A percentile compares a stretch with the other conserved stretches of the same genome.
phyloP scores from a whole-genome alignment of 345 rosid genomes.

The Bretschneidera sinensis region DNA sequence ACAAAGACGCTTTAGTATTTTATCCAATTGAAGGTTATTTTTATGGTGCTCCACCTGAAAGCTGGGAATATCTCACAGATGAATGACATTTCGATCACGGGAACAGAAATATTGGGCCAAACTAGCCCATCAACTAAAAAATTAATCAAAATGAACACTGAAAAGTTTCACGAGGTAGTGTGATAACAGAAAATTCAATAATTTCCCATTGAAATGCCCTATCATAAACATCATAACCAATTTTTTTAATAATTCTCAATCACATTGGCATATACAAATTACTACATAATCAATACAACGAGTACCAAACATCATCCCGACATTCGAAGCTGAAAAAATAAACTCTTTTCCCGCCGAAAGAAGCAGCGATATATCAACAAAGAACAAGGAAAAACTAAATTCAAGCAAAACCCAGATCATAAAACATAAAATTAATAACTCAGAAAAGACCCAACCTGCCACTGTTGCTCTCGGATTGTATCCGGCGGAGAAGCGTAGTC shows the following conservation, averaged over 20 bases:
- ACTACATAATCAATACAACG: not conserved
- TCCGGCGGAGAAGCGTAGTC: conserved; percentile 60
- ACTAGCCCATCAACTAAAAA: not conserved
- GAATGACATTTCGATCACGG: conserved; percentile 7
- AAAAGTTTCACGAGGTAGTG: not conserved
- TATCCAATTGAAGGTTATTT: conserved; percentile 35
- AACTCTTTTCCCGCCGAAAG: not conserved
- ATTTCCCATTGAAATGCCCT: not conserved
- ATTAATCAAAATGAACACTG: not conserved
- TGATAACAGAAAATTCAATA: not conserved
- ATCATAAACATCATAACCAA: not conserved
- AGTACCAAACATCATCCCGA: not conserved
- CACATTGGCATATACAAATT: not conserved
- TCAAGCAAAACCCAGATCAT: conserved; percentile 2
- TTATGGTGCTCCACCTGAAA: conserved; percentile 54
- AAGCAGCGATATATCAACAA: not conserved
- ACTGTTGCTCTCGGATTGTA: conserved; percentile 44
- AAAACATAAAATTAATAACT: not conserved
- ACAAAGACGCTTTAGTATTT: conserved; percentile 57
- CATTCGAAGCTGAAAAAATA: not conserved
- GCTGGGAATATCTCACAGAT: conserved; percentile 41
- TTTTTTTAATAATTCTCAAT: too few species aligned
- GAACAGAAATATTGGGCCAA: conserved; percentile 9
- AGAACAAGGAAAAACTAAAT: not conserved
- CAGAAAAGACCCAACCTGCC: conserved; percentile 44